Evolutionary conservation across 768 basidiomycete genomes (phyloP).

Genomic region (Amanita inopinata): DNA sequence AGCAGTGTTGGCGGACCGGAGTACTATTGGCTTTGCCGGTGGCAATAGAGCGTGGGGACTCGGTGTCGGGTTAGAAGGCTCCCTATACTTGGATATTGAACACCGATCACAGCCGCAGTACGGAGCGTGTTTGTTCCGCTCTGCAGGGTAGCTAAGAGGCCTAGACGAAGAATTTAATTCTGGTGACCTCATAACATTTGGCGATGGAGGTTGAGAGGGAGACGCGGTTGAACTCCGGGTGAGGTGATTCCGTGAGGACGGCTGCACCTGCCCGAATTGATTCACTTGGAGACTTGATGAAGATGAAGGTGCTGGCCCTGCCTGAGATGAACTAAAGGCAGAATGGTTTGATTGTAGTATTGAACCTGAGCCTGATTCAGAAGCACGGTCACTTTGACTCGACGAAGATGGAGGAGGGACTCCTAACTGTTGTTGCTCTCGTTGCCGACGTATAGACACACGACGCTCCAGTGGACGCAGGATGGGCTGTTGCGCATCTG

Average conservation of each 20-base stretch:
- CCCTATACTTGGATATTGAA: slow-evolving; percentile 47
- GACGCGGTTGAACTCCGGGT: background rate
- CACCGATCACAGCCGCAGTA: slow-evolving; percentile 62
- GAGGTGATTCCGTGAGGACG: background rate
- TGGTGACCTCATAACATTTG: slow-evolving; percentile 19
- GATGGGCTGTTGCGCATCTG: slow-evolving; percentile 14
- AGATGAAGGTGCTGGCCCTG: background rate
- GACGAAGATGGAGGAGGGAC: background rate
- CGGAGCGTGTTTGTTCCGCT: slow-evolving; percentile 38
- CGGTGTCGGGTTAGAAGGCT: slow-evolving; percentile 16
- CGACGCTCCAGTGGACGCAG: slow-evolving; percentile 25
- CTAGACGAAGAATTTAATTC: too few species aligned
- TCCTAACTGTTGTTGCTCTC: slow-evolving; percentile 14
- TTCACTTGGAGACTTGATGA: background rate
- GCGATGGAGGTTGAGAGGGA: slow-evolving; percentile 16
- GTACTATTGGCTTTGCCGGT: slow-evolving; percentile 30
- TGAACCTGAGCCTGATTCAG: background rate
- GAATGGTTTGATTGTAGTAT: slow-evolving; percentile 31
- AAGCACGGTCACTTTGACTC: background rate
- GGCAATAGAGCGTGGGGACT: slow-evolving; percentile 27
- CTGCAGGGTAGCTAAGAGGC: too few species aligned
- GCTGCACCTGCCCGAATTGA: background rate
- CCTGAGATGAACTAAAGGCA: slow-evolving; percentile 17
- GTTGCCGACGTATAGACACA: slow-evolving; percentile 25
- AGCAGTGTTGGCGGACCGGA: slow-evolving; percentile 19